Percentiles rank a stretch among this genome's conserved stretches.
Conservation (phyloP, 2,329 filamentous ascomycete species). For the Pseudocercospora fuligena region DNA sequence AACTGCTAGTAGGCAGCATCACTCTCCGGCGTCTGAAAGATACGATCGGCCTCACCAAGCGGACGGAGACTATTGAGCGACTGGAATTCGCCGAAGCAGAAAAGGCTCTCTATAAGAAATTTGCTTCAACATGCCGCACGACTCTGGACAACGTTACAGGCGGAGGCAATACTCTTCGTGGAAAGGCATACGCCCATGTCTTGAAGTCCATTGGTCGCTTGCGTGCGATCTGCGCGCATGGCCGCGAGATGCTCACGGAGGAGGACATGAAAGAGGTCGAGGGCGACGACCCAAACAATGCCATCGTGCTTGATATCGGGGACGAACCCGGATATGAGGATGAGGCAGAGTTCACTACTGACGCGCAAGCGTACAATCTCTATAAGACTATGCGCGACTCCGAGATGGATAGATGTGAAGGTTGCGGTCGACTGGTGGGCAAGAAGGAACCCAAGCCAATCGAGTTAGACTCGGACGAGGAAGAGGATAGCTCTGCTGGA, state of each 20-base stretch:
- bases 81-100: constrained; percentile 80
- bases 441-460: constrained; percentile 57
- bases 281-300: constrained; percentile 70
- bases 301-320: constrained; percentile 87
- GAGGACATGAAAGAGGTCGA: constrained; percentile 81
- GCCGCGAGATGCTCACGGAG: constrained; percentile 84
- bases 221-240: constrained; percentile 88
- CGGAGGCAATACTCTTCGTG: constrained; percentile 55
- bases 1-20: constrained; percentile 90
- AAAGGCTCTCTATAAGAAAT: constrained; percentile 78
- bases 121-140: constrained; percentile 78
- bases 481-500: constrained; percentile 32
- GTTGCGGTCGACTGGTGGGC: constrained; percentile 68
- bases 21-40: constrained; percentile 91
- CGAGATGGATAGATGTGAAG: constrained; percentile 73
- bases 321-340: constrained; percentile 66
- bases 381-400: constrained; percentile 83
- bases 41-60: constrained; percentile 78
- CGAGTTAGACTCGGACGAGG: constrained; percentile 49
- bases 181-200: constrained; percentile 91
- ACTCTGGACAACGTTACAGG: constrained; percentile 77
- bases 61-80: constrained; percentile 72
- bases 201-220: constrained; percentile 88
- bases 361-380: constrained; percentile 81
- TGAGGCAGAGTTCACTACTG: constrained; percentile 60